Base-by-base conservation (phyloP, 139 green algal genomes). In the Coelastrella sp. region DNA sequence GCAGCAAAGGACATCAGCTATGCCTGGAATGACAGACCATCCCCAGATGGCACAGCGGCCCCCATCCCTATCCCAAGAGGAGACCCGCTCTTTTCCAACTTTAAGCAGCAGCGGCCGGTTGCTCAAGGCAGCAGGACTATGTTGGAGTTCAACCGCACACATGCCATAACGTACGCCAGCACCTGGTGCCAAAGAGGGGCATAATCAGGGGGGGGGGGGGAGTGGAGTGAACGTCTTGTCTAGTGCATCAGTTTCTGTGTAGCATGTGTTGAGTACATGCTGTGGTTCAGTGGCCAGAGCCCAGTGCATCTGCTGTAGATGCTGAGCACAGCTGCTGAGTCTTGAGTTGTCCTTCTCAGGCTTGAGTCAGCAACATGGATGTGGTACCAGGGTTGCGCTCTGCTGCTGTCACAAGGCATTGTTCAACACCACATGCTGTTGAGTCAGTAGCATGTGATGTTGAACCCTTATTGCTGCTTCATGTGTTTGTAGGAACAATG, bases 1-100 rank as follows among this genome's bases (percentile, higher is more conserved):
- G 35, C 35, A 49, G 35, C 35, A 49, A 70, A 10, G 12, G 74
- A 78, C 20, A 8, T 9, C n/a, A 86, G 60, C 24, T 70, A 70
- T 70, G 63, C 63, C 15, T 25, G 80, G 63, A 70, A 70, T 70
- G 15, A 70, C 12, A 17, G 12, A 17, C 63, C 63, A 14, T 22
- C 63, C 6, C 63, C 63, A 15, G 80, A 24, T 59, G 8, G 19
- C 35, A 49, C 35, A 5, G 1, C 35, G 20, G 80, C 58, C 0
- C 80, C 80, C 11, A 86, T 86, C 59, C 22, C 59, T 22, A 60
- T 86, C 0, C 80, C 80, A 8, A 58, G 22, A 59, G 80, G 80
- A 12, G 80, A 86, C n/a, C 80, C 80, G 7, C 10, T 58, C 8
- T 74, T 86, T 74, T 68, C 22, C 10, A 19, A 22, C 4, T 86